These are phyloP conservation scores for Mallotus japonicus DNA, from an alignment of 441 rosid genomes.

Conservation along the genomic window DNA sequence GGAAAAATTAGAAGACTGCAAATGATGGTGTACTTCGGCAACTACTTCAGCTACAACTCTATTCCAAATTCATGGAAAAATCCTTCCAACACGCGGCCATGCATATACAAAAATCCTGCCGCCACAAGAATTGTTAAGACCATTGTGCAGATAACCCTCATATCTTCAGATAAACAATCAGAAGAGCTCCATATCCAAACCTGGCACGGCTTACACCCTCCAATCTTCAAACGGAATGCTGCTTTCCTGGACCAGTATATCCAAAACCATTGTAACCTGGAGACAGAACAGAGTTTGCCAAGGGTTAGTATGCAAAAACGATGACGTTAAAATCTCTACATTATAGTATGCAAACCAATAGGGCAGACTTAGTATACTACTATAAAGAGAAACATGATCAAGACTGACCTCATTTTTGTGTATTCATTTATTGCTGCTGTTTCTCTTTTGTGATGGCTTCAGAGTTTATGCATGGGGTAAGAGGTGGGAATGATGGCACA, in stretches of 20 bases:
- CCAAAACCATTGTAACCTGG: neutral
- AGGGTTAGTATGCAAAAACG: neutral
- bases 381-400: neutral
- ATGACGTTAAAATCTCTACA: neutral
- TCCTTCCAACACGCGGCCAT: neutral
- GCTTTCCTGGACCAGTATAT: neutral
- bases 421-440: slow-evolving; percentile 13
- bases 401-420: slow-evolving; percentile 17
- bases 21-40: neutral
- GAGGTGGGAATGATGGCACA: slow-evolving; percentile 57
- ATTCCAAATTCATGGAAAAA: neutral
- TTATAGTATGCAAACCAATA: neutral
- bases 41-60: slow-evolving; percentile 3
- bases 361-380: neutral
- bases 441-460: slow-evolving; percentile 23
- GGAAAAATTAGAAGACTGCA: neutral
- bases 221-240: neutral
- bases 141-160: neutral
- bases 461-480: slow-evolving; percentile 43
- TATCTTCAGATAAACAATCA: neutral
- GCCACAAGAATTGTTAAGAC: neutral
- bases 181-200: neutral
- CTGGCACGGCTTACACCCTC: slow-evolving; percentile 2
- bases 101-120: neutral
- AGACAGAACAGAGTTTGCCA: too few relatives aligned